Base-by-base conservation (phyloP, 192 early-diverging fungal species). In the Backusella luteola region DNA sequence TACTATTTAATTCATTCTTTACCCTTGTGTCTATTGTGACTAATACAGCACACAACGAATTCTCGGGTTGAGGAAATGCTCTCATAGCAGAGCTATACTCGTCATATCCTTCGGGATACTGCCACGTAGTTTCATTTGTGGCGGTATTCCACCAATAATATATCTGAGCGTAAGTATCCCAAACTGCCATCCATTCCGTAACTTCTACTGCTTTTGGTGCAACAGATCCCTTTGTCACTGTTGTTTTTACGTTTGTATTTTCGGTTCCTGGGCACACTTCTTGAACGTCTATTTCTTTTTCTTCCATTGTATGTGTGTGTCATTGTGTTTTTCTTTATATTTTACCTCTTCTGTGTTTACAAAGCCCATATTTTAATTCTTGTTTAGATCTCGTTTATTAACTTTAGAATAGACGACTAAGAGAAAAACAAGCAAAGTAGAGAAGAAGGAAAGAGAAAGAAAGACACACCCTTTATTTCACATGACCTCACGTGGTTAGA, bases 131-230 rank as follows among this genome's bases (percentile, higher is more conserved):
- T 72, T 88, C 85, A 52, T 88, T 81, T 11, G 87, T 86, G 5
- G 79, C 17, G 5, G 80, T 83, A 69, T 88, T 88, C 87, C 84
- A 88, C 75, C 77, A 88, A 73, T 88, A 88, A 42, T 84, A 88
- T 15, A 75, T 68, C 66, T 85, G 78, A 4, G 71, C 67, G 21
- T 73, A 69, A 4, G 83, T 76, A 74, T 88, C 84, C 79, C 81
- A 88, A 6, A 78, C 79, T 15, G 80, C 67, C 44, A 76, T 81
- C 86, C 86, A 87, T 42, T 21, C 0, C 26, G 53, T 12, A 59
- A 8, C 23, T 59, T 12, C n/a, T 59, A 0, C 23, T 26, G 6
- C 9, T 59, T 9, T 26, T 59, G 2, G 8, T 59, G 53, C 11
- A 26, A 11, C 7, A 26, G 9, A 9, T 59, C 2, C 23, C 12